A percentile compares a stretch with the other conserved stretches of the same genome.
Evolutionary conservation across 768 basidiomycete species (phyloP).

Genomic region (Hypholoma fasciculare): DNA sequence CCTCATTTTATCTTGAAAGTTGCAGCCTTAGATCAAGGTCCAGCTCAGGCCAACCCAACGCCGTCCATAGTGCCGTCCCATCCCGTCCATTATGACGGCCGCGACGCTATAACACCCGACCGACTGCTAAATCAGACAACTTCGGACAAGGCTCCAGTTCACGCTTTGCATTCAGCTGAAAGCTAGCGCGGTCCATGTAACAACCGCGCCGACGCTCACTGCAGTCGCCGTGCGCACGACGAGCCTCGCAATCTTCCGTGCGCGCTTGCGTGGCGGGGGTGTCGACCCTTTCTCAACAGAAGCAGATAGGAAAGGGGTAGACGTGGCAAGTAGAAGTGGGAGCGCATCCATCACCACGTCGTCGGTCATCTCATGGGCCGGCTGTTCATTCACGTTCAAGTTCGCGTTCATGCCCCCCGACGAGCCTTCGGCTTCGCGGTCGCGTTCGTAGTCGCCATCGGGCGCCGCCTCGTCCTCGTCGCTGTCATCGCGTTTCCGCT

Average conservation of each 20-base stretch:
- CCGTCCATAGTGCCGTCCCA: no score
- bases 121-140: no score
- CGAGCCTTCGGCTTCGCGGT: no score
- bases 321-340: conserved; percentile 7
- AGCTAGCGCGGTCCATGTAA: conserved; percentile 73
- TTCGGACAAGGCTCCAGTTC: no score
- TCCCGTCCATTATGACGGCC: no score
- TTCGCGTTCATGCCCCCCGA: no score
- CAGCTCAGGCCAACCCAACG: no score
- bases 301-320: conserved; percentile 1
- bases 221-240: conserved; percentile 62
- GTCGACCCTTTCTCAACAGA: not conserved
- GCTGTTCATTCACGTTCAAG: not conserved
- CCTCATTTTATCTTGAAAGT: no score
- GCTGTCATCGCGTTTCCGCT: conserved; percentile 62
- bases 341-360: conserved; percentile 10
- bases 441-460: conserved; percentile 13
- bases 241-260: conserved; percentile 40
- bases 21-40: no score
- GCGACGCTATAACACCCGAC: no score
- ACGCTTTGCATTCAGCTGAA: conserved; percentile 33
- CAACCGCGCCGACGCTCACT: conserved; percentile 66
- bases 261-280: conserved; percentile 40
- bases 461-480: conserved; percentile 40
- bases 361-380: conserved; percentile 10